Conservation (phyloP, 176 grass and related monocot genomes). For the Oryza glumipatula region DNA sequence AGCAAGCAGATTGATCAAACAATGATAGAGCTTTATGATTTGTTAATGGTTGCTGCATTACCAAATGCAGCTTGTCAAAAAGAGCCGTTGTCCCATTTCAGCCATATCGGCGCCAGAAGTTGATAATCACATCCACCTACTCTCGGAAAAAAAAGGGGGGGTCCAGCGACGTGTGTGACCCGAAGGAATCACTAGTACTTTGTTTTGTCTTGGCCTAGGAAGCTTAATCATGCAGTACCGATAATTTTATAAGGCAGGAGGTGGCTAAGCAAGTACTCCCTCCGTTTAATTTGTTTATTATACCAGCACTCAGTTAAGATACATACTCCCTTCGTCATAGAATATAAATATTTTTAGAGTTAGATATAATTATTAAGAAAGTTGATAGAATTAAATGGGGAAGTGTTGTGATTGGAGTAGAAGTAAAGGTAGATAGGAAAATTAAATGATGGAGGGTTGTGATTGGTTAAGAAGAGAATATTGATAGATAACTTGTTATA, state of each 20-base stretch:
- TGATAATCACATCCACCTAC: slow-evolving; percentile 4
- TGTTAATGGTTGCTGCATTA: slow-evolving; percentile 4
- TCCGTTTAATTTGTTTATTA: no score
- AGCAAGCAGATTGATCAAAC: neutral
- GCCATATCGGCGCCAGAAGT: slow-evolving; percentile 8
- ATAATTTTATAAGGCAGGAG: neutral
- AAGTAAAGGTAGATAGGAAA: no score
- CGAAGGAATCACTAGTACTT: neutral
- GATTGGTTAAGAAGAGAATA: no score
- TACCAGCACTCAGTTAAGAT: no score
- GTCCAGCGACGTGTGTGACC: neutral
- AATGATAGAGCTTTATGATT: neutral
- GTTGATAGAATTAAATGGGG: no score
- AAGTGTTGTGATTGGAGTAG: no score
- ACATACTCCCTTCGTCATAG: no score
- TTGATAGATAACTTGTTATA: no score
- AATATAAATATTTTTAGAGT: no score
- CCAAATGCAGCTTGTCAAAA: slow-evolving; percentile 38
- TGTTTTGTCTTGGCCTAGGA: neutral
- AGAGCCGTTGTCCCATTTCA: slow-evolving; percentile 24
- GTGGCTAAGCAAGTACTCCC: neutral
- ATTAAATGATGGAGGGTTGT: no score
- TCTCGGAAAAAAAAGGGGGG: slow-evolving; percentile 10
- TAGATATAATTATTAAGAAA: no score
- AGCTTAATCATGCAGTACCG: neutral